Evolutionary conservation across 106 monocot genomes (phyloP), one percentile per base, ranked within the genome.

Genomic region (Dioscorea zingiberensis): DNA sequence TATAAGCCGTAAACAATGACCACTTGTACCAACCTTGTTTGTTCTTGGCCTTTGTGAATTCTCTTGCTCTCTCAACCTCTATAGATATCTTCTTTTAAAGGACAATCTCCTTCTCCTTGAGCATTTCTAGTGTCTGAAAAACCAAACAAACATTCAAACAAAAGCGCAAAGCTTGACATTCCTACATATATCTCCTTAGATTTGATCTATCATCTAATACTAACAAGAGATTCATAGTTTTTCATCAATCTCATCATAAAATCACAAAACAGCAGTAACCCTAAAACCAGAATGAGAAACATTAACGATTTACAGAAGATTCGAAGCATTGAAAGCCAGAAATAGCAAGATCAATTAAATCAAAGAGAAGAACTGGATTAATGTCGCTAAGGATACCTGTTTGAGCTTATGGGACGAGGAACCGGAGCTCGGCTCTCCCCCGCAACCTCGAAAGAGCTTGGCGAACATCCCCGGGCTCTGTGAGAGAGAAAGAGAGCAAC

Each of bases 31-130:
- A n/a, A 87, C 81, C 84, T 82, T 83, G 72, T 74, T 63, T 87
- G 58, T 86, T 90, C 44, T 74, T 83, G 75, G 81, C 60, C 71
- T 74, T 84, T 25, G 87, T 93, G 55, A 86, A 89, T 74, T 81
- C 73, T 66, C 86, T 85, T 59, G 85, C 88, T 58, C 85, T 80
- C 64, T 81, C 83, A 55, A 73, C 76, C 73, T 93, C 93, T 25
- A 73, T 24, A 16, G 72, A 75, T 27, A 93, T 79, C 77, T 89
- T 93, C 78, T 78, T 83, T 59, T 85, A 88, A 76, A 88, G 70
- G 17, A 78, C 54, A 46, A 72, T 59, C 69, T 88, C 93, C 73
- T 88, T 93, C 62, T 85, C 65, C 79, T 78, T 77, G 19, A 93
- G 77, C 57, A 68, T 77, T 62, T 83, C 80, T 32, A 89, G 68